phyloP scores from a whole-genome alignment of 352 stramenopile species.

The Phytophthora nicotianae region DNA sequence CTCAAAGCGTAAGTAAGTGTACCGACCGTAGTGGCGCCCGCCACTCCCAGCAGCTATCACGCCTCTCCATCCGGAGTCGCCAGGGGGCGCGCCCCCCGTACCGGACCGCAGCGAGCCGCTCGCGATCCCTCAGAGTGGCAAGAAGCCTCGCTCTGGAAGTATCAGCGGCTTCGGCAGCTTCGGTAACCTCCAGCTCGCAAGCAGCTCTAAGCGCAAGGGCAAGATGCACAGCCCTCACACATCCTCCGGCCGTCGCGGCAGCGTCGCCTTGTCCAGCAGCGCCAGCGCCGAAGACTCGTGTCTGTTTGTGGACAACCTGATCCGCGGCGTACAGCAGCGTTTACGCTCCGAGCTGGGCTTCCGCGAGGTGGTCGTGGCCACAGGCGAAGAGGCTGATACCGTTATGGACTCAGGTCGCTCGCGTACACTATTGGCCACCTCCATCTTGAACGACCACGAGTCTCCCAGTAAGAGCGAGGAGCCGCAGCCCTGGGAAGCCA shows the following conservation, averaged over 20 bases:
- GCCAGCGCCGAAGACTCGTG: constrained; percentile 62
- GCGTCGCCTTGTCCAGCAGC: constrained; percentile 20
- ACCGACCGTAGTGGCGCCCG: background rate
- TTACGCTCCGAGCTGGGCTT: constrained; percentile 71
- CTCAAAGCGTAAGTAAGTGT: background rate
- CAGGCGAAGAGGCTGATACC: constrained; percentile 42
- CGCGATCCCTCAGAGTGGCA: constrained; percentile 13
- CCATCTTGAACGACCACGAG: constrained; percentile 20
- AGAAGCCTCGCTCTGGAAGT: constrained; percentile 26
- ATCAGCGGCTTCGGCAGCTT: constrained; percentile 31
- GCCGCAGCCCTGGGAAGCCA: constrained; percentile 34
- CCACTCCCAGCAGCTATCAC: constrained; percentile 22
- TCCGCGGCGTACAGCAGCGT: constrained; percentile 64
- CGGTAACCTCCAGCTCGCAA: constrained; percentile 23
- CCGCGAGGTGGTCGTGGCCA: constrained; percentile 66
- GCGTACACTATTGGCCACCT: constrained; percentile 22
- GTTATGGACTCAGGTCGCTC: constrained; percentile 36
- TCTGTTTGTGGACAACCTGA: constrained; percentile 67
- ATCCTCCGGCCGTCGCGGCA: constrained; percentile 20
- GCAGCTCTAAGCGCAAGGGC: constrained; percentile 25
- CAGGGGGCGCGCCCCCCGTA: constrained; percentile 6
- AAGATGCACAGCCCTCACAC: constrained; percentile 31
- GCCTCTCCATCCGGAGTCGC: constrained; percentile 13
- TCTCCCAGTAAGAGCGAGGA: constrained; percentile 16
- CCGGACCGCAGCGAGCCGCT: constrained; percentile 26